Evolutionary conservation across 768 basidiomycete species (phyloP).

Genomic region (Chlorophyllum brunneum): DNA sequence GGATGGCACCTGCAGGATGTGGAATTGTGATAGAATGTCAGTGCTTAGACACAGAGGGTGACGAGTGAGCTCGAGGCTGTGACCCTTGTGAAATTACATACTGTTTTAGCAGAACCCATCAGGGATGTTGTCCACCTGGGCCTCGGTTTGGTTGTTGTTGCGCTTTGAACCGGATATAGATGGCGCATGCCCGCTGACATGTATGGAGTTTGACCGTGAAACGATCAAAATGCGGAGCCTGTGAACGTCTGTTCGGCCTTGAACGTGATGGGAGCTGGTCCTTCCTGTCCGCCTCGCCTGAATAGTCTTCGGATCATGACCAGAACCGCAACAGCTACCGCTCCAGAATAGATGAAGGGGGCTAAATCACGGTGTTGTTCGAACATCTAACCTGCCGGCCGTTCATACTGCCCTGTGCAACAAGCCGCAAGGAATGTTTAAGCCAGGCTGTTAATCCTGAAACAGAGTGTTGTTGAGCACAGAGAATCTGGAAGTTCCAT

Average conservation of each 20-base stretch:
- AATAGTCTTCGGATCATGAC: not conserved
- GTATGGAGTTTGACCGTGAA: slow-evolving; percentile 12
- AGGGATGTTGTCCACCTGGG: slow-evolving; percentile 7
- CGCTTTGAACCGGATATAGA: slow-evolving; percentile 6
- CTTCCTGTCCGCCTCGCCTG: not conserved
- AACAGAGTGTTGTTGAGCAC: not conserved
- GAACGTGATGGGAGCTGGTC: not conserved
- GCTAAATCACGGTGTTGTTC: not conserved
- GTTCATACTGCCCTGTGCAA: not conserved
- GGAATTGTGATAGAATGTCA: slow-evolving; percentile 6
- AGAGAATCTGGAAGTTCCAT: not conserved
- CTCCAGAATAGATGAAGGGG: not conserved
- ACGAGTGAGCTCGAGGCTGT: slow-evolving; percentile 10
- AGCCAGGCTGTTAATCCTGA: no score
- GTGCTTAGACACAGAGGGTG: slow-evolving; percentile 8
- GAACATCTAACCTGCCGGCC: not conserved
- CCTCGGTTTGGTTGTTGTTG: slow-evolving; percentile 10
- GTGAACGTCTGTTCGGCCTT: slow-evolving; percentile 1
- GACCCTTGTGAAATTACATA: slow-evolving; percentile 10
- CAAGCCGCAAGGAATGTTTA: not conserved
- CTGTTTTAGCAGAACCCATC: slow-evolving; percentile 7
- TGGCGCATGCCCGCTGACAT: slow-evolving; percentile 4
- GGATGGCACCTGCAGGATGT: slow-evolving; percentile 8
- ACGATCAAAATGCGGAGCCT: slow-evolving; percentile 9
- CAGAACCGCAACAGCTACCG: not conserved